phyloP scores from a whole-genome alignment of 2,329 filamentous ascomycete genomes.

The Fusarium annulatum region DNA sequence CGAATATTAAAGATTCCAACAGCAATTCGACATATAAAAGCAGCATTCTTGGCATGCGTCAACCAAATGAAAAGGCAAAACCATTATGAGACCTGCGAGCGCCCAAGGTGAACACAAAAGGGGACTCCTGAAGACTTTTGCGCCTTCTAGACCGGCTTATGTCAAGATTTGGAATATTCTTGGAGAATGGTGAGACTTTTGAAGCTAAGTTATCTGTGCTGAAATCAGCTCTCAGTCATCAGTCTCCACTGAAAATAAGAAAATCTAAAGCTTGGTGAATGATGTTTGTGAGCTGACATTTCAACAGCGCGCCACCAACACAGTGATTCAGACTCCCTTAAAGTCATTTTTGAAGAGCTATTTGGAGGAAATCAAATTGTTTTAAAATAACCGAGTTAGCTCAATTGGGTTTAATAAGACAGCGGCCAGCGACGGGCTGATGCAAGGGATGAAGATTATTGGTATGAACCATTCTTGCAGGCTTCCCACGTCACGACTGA shows the following conservation, averaged over 20 bases:
- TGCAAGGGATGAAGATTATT: neutral
- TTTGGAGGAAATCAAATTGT: neutral
- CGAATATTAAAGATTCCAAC: neutral
- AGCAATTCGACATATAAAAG: rapidly evolving
- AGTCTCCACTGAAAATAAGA: too few relatives aligned
- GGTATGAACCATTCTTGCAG: too few relatives aligned
- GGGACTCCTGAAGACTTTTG: too few relatives aligned
- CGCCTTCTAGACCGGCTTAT: neutral
- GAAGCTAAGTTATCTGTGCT: too few relatives aligned
- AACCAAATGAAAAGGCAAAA: rapidly evolving
- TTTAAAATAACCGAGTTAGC: neutral
- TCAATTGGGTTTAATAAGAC: rapidly evolving
- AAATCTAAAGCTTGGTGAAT: too few relatives aligned
- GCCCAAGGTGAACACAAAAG: neutral
- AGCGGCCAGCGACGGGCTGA: too few relatives aligned
- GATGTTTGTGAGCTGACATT: neutral
- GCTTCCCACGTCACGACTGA: neutral
- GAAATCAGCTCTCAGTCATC: too few relatives aligned
- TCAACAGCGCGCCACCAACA: too few relatives aligned
- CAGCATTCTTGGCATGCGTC: neutral
- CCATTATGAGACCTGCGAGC: neutral
- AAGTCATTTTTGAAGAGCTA: neutral
- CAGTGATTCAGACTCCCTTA: neutral
- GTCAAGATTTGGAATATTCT: neutral
- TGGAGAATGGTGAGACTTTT: too few relatives aligned